A percentile compares a stretch with the other conserved stretches of the same genome.
Evolutionary conservation across 345 rosid genomes (phyloP).

Genomic region (Physaria fendleri): DNA sequence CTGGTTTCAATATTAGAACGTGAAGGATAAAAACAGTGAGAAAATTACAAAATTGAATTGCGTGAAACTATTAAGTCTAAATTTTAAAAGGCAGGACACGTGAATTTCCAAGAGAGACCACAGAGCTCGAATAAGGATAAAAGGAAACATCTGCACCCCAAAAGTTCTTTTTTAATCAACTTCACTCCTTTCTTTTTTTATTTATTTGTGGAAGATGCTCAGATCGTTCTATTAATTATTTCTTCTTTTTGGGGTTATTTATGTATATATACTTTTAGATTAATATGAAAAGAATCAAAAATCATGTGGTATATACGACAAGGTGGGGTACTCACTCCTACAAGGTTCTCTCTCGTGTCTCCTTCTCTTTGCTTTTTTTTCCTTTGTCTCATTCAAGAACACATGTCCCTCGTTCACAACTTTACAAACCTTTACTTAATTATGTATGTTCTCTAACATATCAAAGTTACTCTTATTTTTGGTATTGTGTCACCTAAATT

Average conservation of each 20-base stretch:
- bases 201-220: conserved; percentile 4
- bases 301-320: conserved; percentile 29
- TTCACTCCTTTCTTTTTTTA: conserved; percentile 1
- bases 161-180: conserved; percentile 30
- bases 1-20: conserved; percentile 27
- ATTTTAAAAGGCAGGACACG: conserved; percentile 26
- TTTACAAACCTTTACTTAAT: conserved; percentile 12
- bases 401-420: conserved; percentile 18
- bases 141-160: conserved; percentile 31
- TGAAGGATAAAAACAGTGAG: conserved; percentile 29
- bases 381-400: conserved; percentile 29
- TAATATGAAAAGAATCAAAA: conserved; percentile 23
- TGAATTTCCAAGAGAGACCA: conserved; percentile 31
- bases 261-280: neutral
- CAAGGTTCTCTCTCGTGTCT: conserved; percentile 35
- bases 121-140: conserved; percentile 29
- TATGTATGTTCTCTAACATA: conserved; percentile 1
- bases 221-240: conserved; percentile 5
- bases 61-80: conserved; percentile 31
- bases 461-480: neutral
- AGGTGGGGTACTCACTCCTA: conserved; percentile 26
- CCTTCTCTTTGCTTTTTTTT: conserved; percentile 32
- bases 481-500: neutral
- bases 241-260: neutral
- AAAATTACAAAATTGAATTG: conserved; percentile 30